Evolutionary conservation across 805 yeast genomes (phyloP), one percentile per base, ranked within the genome.

Genomic region (Candida silvatica): DNA sequence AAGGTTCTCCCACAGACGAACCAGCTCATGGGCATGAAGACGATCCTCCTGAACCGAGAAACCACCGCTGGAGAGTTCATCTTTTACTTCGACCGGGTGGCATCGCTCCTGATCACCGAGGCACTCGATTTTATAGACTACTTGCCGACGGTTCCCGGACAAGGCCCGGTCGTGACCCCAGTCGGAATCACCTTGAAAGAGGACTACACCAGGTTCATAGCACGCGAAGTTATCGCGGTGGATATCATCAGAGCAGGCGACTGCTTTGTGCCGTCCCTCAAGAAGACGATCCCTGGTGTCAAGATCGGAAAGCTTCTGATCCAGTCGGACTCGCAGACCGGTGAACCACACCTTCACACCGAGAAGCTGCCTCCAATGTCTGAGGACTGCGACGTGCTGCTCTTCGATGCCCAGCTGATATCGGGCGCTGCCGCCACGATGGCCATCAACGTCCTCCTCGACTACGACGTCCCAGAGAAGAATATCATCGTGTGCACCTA

Each of bases 391-490:
- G 73, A 70, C 40, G 74, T 85, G 1, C 58, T 90, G 6, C 58
- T 90, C 32, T 73, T 85, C 49, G 97, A 90, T 51, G 85, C 95
- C 0, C 96, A 90, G 53, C 67, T 86, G 32, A 79, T 85, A 22
- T 78, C 94, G 20, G 98, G 97, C 2, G 94, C 96, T 0, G 95
- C 95, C 0, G 79, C 88, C 2, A 81, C 86, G 29, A 92, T 90
- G 97, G 95, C 97, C 0, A 74, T 85, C 30, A 92, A 86, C 47
- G 87, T 90, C 3, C 61, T 90, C 32, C 46, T 83, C 12, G 97
- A 90, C 51, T 94, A 90, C 52, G 81, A 79, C 5, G 79, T 85
- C 17, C 46, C 54, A 6, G 69, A 71, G 32, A 60, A 66, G 20
- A 70, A 81, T 43, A 80, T 92, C 17, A 69, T 78, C 2, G 64